Conservation (phyloP, 495 filamentous ascomycete species). For the Aspergillus avenaceus region DNA sequence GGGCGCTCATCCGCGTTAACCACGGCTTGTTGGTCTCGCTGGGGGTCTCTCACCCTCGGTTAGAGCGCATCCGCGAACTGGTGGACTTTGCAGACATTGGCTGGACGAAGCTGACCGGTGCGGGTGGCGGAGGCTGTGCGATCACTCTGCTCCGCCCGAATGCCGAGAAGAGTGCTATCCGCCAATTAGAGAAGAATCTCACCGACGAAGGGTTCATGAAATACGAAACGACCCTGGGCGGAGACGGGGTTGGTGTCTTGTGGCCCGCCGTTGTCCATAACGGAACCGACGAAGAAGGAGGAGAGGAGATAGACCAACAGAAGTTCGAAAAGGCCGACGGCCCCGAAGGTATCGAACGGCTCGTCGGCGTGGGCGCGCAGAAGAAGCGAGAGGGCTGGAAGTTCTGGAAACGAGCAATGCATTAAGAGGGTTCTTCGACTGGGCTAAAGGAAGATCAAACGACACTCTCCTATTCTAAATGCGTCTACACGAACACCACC, state of each 20-base stretch:
- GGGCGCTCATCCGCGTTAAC: conserved; percentile 86
- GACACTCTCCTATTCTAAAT: not conserved
- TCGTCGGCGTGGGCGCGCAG: conserved; percentile 57
- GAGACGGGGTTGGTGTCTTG: conserved; percentile 87
- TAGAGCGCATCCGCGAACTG: conserved; percentile 88
- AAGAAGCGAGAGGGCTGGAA: conserved; percentile 83
- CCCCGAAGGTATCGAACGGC: conserved; percentile 70
- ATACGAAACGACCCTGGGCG: conserved; percentile 84
- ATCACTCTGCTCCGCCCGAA: conserved; percentile 82
- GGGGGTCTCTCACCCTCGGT: conserved; percentile 87
- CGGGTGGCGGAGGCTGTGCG: conserved; percentile 90
- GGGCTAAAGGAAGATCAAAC: too few species aligned
- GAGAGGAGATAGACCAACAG: conserved; percentile 88
- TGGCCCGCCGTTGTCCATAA: conserved; percentile 84
- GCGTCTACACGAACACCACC: not conserved
- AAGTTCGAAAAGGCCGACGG: conserved; percentile 82
- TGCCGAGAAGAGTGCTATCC: conserved; percentile 44
- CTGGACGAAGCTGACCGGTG: conserved; percentile 96
- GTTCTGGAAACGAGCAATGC: conserved; percentile 68
- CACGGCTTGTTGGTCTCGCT: conserved; percentile 84
- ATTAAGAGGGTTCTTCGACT: too few species aligned
- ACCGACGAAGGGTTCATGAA: conserved; percentile 72
- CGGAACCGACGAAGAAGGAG: conserved; percentile 66
- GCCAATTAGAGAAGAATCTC: conserved; percentile 61
- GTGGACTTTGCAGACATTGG: conserved; percentile 87